A percentile compares a stretch with the other conserved stretches of the same genome.
Conservation (phyloP, 2,329 filamentous ascomycete species). For the Neocucurbitaria cava region DNA sequence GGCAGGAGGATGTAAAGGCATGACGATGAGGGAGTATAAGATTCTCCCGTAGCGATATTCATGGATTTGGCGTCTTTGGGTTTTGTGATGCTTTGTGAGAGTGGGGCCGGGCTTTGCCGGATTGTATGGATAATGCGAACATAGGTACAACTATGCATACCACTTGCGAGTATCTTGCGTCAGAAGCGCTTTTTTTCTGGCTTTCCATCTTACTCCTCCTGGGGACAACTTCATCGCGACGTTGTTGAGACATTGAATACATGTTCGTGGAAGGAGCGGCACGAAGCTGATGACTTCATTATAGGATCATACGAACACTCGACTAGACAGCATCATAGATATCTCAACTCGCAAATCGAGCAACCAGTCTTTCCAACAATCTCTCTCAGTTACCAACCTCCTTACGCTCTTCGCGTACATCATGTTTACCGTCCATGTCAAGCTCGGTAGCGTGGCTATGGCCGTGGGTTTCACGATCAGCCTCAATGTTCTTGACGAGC, state of each 20-base stretch:
- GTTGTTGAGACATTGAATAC: background rate
- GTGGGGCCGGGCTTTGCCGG: background rate
- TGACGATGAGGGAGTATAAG: background rate
- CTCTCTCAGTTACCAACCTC: slow-evolving; percentile 30
- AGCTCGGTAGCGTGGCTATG: slow-evolving; percentile 26
- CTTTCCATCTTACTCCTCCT: background rate
- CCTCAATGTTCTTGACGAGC: slow-evolving; percentile 46
- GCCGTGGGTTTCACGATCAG: slow-evolving; percentile 36
- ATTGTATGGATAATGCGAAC: slow-evolving; percentile 7
- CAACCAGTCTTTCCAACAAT: background rate
- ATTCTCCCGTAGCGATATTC: background rate
- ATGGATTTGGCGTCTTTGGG: slow-evolving; percentile 5
- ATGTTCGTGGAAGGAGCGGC: slow-evolving; percentile 15
- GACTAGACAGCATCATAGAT: slow-evolving; percentile 1
- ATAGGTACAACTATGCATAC: slow-evolving; percentile 3
- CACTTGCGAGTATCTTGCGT: background rate
- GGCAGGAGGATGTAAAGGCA: background rate
- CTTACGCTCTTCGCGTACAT: slow-evolving; percentile 32
- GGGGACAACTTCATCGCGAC: background rate
- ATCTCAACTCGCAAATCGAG: background rate
- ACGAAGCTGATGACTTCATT: slow-evolving; percentile 25
- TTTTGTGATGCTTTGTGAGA: slow-evolving; percentile 2
- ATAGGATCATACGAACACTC: slow-evolving; percentile 5
- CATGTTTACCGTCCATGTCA: slow-evolving; percentile 40
- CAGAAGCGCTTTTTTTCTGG: background rate